Percentiles rank a stretch among this genome's conserved stretches.
Evolutionary conservation across 805 yeast genomes (phyloP).

Genomic region (Hanseniaspora pseudoguilliermondii): DNA sequence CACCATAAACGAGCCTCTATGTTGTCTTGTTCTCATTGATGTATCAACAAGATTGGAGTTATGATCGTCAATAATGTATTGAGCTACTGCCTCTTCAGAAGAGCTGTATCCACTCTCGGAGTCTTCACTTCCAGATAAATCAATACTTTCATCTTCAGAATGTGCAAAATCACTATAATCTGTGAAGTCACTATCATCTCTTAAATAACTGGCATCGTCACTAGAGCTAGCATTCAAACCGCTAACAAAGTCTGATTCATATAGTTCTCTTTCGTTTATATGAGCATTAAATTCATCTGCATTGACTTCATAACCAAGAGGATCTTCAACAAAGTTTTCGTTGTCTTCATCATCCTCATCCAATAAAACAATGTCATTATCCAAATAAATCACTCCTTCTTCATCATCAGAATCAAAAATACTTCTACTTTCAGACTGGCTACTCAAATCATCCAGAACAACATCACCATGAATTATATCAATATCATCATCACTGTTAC

Average conservation of each 20-base stretch:
- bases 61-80: not conserved
- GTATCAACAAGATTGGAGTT: not conserved
- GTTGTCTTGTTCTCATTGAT: not conserved
- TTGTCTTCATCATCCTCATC: slow-evolving; percentile 16
- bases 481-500: slow-evolving; percentile 14
- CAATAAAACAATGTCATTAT: slow-evolving; percentile 27
- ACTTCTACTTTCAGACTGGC: slow-evolving; percentile 15
- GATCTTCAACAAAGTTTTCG: slow-evolving; percentile 21
- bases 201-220: slow-evolving; percentile 15
- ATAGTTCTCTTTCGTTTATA: slow-evolving; percentile 22
- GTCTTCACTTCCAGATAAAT: not conserved
- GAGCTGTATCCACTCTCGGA: not conserved
- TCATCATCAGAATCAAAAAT: slow-evolving; percentile 18
- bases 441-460: slow-evolving; percentile 19
- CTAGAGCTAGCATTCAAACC: not conserved
- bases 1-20: not conserved
- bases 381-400: slow-evolving; percentile 26
- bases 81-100: not conserved
- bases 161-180: slow-evolving; percentile 16
- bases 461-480: slow-evolving; percentile 20
- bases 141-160: slow-evolving; percentile 5
- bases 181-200: slow-evolving; percentile 18
- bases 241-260: slow-evolving; percentile 25
- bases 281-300: slow-evolving; percentile 18
- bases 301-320: slow-evolving; percentile 21